These are phyloP conservation scores for Cetraspora pellucida DNA, from an alignment of 192 early-diverging fungal genomes.

Conservation along the genomic window DNA sequence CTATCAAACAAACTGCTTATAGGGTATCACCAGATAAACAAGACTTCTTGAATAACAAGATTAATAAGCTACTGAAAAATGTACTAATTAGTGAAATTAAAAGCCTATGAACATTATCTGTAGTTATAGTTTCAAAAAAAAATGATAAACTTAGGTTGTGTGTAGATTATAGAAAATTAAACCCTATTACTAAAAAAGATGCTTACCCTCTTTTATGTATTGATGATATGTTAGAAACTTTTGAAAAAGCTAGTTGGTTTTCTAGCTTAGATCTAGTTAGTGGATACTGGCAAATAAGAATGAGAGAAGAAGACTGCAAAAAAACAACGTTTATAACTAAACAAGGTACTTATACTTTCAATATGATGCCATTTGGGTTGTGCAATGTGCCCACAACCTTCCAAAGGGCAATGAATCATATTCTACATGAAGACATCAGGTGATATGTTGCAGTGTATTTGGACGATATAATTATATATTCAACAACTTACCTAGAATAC, in stretches of 20 bases:
- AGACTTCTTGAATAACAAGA: too few species aligned
- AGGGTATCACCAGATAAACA: too few species aligned
- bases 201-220: constrained; percentile 47
- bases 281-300: constrained; percentile 37
- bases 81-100: too few species aligned
- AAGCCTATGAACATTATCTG: too few species aligned
- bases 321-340: constrained; percentile 39
- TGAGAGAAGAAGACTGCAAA: constrained; percentile 28
- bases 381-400: constrained; percentile 47
- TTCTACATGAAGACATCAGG: constrained; percentile 37
- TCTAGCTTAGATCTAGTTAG: constrained; percentile 42
- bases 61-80: too few species aligned
- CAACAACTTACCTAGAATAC: constrained; percentile 39
- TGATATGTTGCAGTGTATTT: constrained; percentile 44
- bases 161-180: constrained; percentile 31
- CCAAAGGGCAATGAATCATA: constrained; percentile 43
- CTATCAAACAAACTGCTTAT: too few species aligned
- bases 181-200: constrained; percentile 49
- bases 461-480: constrained; percentile 49
- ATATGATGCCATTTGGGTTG: constrained; percentile 47
- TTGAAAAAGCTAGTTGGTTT: constrained; percentile 37
- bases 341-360: constrained; percentile 43
- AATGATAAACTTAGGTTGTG: neutral
- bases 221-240: constrained; percentile 44
- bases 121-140: neutral